Evolutionary conservation across 495 filamentous ascomycete species (phyloP), one percentile per base, ranked within the genome.

Genomic region (Talaromyces trachyspermus): DNA sequence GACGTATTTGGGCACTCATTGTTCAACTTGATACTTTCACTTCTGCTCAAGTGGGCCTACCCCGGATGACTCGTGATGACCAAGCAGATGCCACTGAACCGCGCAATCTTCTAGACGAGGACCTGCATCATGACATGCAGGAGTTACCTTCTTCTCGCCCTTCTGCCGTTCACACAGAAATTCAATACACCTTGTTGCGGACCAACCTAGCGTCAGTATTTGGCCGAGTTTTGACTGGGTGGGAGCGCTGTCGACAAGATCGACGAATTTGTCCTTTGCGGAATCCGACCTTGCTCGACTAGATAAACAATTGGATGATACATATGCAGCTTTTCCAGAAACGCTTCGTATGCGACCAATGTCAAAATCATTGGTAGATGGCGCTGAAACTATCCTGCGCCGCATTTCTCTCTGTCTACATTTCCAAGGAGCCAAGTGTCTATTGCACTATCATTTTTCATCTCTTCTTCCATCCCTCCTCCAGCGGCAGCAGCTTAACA

Each of bases 201-300:
- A 55, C 52, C 11, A 58, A 60, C 19, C 43, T 75, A 14, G 59
- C 57, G 8, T 49, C 55, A 0, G 49, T 72, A 12, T 68, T 72
- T 39, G 72, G 64, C 5, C 61, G 66, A 36, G 67, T 75, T 15
- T 50, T 77, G 19, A 72, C 87, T 26, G 89, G 96, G 60, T 68
- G 77, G 46, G 75, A 74, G 18, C 72, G 95, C 22, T 79, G 84
- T 26, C 80, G 85, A 44, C 69, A 81, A 4, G 79, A 80, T 46
- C 74, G 71, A 18, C 68, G 73, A 26, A 65, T 90, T 11, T 84
- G 89, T 9, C 75, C 79, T 1, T 81, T 86, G 35, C 35, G n/a
- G 17, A 22, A 11, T 15, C 35, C 9, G 17, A 38, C 17, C 10
- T 38, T 20, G 10, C 35, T 38, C 48, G 54, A 4, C 50, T 74